Evolutionary conservation across 164 flowering plant species (phyloP).

Genomic region (Magnolia sinica): DNA sequence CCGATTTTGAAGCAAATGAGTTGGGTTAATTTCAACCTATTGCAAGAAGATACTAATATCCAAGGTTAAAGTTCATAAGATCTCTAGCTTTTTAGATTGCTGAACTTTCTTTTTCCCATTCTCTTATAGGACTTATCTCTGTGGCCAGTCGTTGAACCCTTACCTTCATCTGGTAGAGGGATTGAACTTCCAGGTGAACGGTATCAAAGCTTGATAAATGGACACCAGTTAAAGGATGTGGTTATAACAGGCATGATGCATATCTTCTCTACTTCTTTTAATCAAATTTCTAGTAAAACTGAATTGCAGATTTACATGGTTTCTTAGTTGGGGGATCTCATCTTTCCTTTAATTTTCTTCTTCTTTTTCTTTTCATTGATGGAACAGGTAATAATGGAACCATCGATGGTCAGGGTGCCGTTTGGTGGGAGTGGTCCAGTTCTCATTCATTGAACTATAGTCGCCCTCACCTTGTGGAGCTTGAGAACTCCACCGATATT

Average conservation of each 20-base stretch:
- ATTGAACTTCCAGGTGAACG: no score
- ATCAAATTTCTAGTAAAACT: not conserved
- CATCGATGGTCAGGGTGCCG: constrained; percentile 87
- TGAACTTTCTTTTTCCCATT: no score
- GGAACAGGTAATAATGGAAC: constrained; percentile 87
- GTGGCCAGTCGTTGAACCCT: no score
- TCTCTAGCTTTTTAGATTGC: no score
- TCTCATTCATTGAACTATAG: constrained; percentile 66
- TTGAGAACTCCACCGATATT: constrained; percentile 31
- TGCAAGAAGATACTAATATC: no score
- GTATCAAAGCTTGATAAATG: no score
- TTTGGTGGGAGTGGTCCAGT: constrained; percentile 81
- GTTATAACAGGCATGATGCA: constrained; percentile 65
- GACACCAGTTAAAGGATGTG: constrained; percentile 63
- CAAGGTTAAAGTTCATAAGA: no score
- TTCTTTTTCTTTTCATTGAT: constrained; percentile 2
- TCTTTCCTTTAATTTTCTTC: not conserved
- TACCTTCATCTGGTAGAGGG: no score
- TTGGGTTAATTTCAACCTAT: no score
- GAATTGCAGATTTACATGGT: not conserved
- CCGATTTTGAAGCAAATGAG: no score
- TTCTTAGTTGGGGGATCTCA: not conserved
- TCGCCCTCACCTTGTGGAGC: constrained; percentile 89
- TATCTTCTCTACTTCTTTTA: not conserved
- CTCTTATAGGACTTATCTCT: no score